Conservation (phyloP, 2,329 filamentous ascomycete genomes). For the Epichloe festucae region DNA sequence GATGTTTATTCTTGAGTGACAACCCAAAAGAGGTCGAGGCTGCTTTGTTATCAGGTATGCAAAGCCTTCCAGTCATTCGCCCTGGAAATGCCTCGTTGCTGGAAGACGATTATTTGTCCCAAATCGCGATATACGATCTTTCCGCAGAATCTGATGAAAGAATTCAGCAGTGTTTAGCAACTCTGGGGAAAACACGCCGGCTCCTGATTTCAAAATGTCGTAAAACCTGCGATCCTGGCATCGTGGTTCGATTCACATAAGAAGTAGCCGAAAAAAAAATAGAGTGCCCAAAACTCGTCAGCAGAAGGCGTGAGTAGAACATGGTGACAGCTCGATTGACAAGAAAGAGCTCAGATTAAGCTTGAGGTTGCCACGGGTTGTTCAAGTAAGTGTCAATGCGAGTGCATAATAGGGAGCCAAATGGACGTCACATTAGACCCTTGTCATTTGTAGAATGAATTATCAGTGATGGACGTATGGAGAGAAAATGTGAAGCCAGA, state of each 20-base stretch:
- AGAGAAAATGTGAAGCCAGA: not conserved
- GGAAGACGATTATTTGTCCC: constrained; percentile 28
- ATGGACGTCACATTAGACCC: not conserved
- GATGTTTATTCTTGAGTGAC: constrained; percentile 71
- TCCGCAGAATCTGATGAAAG: constrained; percentile 11
- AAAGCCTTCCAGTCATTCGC: constrained; percentile 46
- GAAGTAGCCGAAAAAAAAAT: not conserved
- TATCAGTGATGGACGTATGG: not conserved
- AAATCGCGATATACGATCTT: constrained; percentile 23
- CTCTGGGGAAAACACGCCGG: not conserved
- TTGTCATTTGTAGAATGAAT: not conserved
- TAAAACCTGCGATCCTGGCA: not conserved
- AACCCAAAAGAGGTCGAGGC: constrained; percentile 58
- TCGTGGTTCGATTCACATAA: not conserved
- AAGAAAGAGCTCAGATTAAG: no score
- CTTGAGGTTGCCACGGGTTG: not conserved
- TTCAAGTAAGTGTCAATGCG: not conserved
- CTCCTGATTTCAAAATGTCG: not conserved
- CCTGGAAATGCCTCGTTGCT: constrained; percentile 58
- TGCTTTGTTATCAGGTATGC: constrained; percentile 49
- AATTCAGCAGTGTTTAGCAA: constrained; percentile 5
- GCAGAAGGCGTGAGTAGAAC: no score
- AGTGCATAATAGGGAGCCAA: not conserved
- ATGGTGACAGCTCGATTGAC: no score
- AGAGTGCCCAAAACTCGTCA: no score